phyloP scores from a whole-genome alignment of 768 basidiomycete species.

The Lactarius tabidus region DNA sequence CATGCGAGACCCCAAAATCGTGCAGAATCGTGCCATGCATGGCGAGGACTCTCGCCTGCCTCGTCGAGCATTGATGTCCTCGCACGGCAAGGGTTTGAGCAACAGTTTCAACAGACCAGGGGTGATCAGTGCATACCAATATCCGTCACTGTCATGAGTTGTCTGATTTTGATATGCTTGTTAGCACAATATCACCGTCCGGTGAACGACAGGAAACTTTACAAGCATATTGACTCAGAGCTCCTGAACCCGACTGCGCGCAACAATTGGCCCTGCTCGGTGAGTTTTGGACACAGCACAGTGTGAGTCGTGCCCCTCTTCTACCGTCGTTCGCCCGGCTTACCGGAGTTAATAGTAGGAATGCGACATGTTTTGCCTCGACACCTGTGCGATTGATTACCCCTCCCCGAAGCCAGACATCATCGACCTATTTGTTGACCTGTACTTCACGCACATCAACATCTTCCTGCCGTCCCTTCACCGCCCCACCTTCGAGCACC shows the following conservation, averaged over 20 bases:
- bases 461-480: slow-evolving; percentile 46
- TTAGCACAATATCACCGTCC: slow-evolving; percentile 73
- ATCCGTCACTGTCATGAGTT: slow-evolving; percentile 13
- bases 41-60: too few relatives aligned
- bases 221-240: slow-evolving; percentile 84
- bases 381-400: slow-evolving; percentile 4
- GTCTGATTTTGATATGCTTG: slow-evolving; percentile 6
- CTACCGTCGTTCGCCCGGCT: not conserved
- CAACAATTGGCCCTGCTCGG: slow-evolving; percentile 73
- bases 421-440: slow-evolving; percentile 40
- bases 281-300: slow-evolving; percentile 50
- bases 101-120: slow-evolving; percentile 63
- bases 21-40: too few relatives aligned
- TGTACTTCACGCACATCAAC: slow-evolving; percentile 47
- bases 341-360: slow-evolving; percentile 16
- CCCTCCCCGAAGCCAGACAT: slow-evolving; percentile 38
- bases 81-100: slow-evolving; percentile 71
- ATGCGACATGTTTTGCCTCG: not conserved
- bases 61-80: slow-evolving; percentile 59
- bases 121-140: slow-evolving; percentile 57
- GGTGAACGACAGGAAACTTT: slow-evolving; percentile 64
- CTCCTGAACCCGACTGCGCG: slow-evolving; percentile 68
- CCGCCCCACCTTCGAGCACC: slow-evolving; percentile 41
- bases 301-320: slow-evolving; percentile 34
- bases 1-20: slow-evolving; percentile 63